Percentiles rank a stretch among this genome's conserved stretches.
phyloP scores from a whole-genome alignment of 768 basidiomycete genomes.

The Podaxis sp. region DNA sequence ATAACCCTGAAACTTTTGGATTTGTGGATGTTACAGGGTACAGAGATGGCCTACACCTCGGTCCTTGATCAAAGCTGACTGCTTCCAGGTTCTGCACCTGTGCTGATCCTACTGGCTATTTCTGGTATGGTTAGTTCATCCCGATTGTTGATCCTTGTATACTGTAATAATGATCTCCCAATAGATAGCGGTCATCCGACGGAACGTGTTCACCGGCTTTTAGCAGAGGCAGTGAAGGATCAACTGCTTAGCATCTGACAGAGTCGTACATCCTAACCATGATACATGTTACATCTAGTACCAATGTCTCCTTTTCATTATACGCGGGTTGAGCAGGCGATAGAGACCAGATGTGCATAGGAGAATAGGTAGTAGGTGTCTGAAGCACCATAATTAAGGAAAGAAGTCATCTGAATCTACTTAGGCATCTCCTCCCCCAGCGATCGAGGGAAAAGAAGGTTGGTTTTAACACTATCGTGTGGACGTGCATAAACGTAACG shows the following conservation, averaged over 20 bases:
- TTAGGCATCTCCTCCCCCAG: neutral
- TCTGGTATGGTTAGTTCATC: conserved; percentile 50
- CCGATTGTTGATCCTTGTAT: neutral
- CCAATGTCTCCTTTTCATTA: neutral
- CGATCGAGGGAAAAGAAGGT: neutral
- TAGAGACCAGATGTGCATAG: neutral
- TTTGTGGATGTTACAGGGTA: conserved; percentile 53
- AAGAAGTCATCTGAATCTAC: neutral
- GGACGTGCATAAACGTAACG: neutral
- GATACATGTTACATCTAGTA: neutral
- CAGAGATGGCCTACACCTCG: neutral
- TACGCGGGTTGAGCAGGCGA: conserved; percentile 4
- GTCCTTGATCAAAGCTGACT: neutral
- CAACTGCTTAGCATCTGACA: conserved; percentile 25
- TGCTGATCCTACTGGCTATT: conserved; percentile 40
- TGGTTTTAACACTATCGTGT: conserved; percentile 10
- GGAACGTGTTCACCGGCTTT: conserved; percentile 43
- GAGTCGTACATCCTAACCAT: neutral
- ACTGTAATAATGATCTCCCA: neutral
- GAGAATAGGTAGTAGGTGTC: neutral
- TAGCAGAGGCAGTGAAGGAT: conserved; percentile 43
- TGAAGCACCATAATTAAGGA: conserved; percentile 12
- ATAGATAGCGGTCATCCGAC: conserved; percentile 53
- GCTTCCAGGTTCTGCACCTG: conserved; percentile 49
- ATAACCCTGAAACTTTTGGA: conserved; percentile 38